Base-by-base conservation (phyloP, 176 grass and related monocot genomes). In the Carex pumila region DNA sequence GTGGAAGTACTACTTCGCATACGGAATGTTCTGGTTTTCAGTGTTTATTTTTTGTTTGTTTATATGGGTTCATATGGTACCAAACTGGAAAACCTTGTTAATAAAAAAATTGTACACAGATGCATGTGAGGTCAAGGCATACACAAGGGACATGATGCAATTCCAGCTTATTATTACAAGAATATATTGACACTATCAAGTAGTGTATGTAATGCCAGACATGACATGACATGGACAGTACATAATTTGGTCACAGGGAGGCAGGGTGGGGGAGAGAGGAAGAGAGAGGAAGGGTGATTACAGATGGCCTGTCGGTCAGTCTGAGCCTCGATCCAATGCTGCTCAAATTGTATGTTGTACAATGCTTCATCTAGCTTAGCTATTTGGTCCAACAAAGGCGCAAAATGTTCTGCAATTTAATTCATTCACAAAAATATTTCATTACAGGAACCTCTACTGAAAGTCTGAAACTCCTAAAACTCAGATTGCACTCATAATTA, bases 341-440 rank as follows among this genome's bases (percentile, higher is more conserved):
- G 96, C 86, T 99, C 96, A 34, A 95, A 99, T 81, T 95, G 93
- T 85, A 95, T 94, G 77, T 89, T 99, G 72, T 92, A 99, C 43
- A 99, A 90, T 57, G 93, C 93, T 49, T 95, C 91, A 84, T 93
- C 96, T 68, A 99, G 81, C 81, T 95, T 99, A 0, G 88, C 85
- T 59, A 99, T 99, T 90, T 99, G 96, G 80, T 99, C 96, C 25
- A 95, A 88, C 56, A 99, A 45, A 72, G 93, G 88, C 12, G 74
- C 65, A 84, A 99, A 99, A 89, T 99, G 93, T 83, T 94, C 93
- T 99, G 88, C 57, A 86, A 72, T 65, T 75, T 72, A 87, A 87
- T 85, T 6, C 53, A 66, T 83, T 32, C 22, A 68, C 30, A 29
- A 67, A 65, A 65, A 30, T 52, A 3, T 53, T 19, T 83, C 56